These are phyloP conservation scores for Globisporangium rhizosaccharum DNA, from an alignment of 352 stramenopile species.

Conservation along the genomic window DNA sequence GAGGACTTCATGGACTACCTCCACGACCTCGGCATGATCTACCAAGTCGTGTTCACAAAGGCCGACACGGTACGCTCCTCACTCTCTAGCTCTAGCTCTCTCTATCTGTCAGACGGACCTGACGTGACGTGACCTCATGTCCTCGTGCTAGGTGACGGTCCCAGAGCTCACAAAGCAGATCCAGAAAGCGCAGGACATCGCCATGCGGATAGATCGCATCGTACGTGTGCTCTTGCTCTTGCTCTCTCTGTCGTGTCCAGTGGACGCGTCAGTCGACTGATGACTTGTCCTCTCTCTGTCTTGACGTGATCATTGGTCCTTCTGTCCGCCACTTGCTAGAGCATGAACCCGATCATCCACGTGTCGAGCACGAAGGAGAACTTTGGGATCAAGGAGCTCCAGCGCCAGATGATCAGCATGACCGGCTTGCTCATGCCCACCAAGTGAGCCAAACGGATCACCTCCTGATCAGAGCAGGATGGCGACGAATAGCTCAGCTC, in stretches of 20 bases:
- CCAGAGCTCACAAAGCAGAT: slow-evolving; percentile 46
- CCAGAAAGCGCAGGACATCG: slow-evolving; percentile 40
- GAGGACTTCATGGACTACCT: slow-evolving; percentile 88
- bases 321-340: slow-evolving; percentile 21
- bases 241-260: neutral
- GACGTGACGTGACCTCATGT: neutral
- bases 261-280: neutral
- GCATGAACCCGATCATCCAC: slow-evolving; percentile 80
- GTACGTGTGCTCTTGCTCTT: slow-evolving; percentile 11
- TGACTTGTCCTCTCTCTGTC: neutral
- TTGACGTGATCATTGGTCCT: neutral
- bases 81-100: neutral
- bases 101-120: neutral
- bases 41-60: slow-evolving; percentile 91
- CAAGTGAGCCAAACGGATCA: neutral
- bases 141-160: slow-evolving; percentile 21
- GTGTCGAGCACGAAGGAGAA: slow-evolving; percentile 72
- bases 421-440: slow-evolving; percentile 35
- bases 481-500: too few relatives aligned
- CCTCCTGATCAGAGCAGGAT: too few relatives aligned
- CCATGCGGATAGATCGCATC: slow-evolving; percentile 44
- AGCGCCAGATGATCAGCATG: slow-evolving; percentile 66
- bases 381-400: slow-evolving; percentile 72
- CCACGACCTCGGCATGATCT: slow-evolving; percentile 69
- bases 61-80: slow-evolving; percentile 42